Evolutionary conservation across 2,329 filamentous ascomycete genomes (phyloP).

Genomic region (Aspergillus luchuensis): DNA sequence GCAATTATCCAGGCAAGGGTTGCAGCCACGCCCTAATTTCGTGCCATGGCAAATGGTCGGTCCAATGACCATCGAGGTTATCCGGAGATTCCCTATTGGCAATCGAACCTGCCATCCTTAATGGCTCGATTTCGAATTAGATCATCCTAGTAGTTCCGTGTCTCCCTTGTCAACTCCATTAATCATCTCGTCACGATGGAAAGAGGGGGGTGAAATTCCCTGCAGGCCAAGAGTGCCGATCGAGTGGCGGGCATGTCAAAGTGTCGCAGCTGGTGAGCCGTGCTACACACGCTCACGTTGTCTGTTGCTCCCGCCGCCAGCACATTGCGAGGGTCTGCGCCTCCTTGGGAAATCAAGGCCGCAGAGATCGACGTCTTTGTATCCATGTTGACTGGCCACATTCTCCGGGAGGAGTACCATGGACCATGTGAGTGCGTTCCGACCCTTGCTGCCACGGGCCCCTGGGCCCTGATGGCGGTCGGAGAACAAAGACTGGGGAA

Average conservation of each 20-base stretch:
- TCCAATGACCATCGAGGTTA: too few species aligned
- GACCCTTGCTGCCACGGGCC: background rate
- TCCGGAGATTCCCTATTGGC: too few species aligned
- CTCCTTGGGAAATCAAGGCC: background rate
- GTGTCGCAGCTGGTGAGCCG: background rate
- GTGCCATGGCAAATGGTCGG: background rate
- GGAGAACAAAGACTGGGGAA: too few species aligned
- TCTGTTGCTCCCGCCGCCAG: background rate
- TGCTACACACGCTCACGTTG: background rate
- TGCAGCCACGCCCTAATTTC: background rate
- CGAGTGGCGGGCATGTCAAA: background rate
- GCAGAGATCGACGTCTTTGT: too few species aligned
- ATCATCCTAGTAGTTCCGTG: background rate
- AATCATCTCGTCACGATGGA: background rate
- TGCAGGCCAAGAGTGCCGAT: background rate
- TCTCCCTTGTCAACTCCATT: background rate
- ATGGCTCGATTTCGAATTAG: background rate
- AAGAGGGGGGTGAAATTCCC: background rate
- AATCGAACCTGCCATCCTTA: background rate
- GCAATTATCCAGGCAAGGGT: background rate
- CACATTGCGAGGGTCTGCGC: background rate
- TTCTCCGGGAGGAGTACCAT: background rate
- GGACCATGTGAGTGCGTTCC: background rate
- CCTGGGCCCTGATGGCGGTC: too few species aligned
- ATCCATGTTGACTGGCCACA: background rate